A percentile compares a stretch with the other conserved stretches of the same genome.
Conservation (phyloP, 768 basidiomycete genomes). For the Hericium erinaceus region DNA sequence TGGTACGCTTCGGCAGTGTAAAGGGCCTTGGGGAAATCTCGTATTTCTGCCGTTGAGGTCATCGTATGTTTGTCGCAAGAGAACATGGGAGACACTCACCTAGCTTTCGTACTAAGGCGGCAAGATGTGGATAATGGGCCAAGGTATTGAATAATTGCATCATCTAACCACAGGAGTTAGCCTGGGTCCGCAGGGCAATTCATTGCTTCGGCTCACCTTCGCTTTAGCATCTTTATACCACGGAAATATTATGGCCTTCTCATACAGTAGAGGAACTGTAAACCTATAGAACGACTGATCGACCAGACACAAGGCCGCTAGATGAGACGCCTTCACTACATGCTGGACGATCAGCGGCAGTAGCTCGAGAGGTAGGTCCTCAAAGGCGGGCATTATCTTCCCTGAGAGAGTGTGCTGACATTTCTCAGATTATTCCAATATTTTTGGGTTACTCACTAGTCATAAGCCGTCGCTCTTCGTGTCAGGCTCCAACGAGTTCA, state of each 20-base stretch:
- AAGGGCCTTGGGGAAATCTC: slow-evolving; percentile 59
- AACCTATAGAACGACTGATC: slow-evolving; percentile 45
- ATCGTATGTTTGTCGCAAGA: not conserved
- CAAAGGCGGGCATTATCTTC: slow-evolving; percentile 32
- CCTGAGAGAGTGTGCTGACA: not conserved
- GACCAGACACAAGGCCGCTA: slow-evolving; percentile 46
- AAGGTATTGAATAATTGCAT: slow-evolving; percentile 54
- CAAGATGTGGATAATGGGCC: slow-evolving; percentile 42
- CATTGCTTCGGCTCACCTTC: slow-evolving; percentile 31
- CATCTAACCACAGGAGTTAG: slow-evolving; percentile 34
- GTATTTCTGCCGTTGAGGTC: slow-evolving; percentile 41
- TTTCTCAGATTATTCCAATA: not conserved
- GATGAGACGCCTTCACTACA: slow-evolving; percentile 41
- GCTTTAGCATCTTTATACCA: slow-evolving; percentile 62
- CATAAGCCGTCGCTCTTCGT: too few relatives aligned
- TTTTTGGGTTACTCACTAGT: too few relatives aligned
- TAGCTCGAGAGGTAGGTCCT: slow-evolving; percentile 59
- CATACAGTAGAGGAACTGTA: slow-evolving; percentile 45
- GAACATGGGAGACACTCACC: slow-evolving; percentile 31
- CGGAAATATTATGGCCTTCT: slow-evolving; percentile 50
- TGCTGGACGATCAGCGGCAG: slow-evolving; percentile 45
- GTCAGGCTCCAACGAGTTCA: too few relatives aligned
- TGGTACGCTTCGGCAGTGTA: slow-evolving; percentile 22
- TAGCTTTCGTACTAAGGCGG: slow-evolving; percentile 44
- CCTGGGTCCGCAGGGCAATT: not conserved